Base-by-base conservation (phyloP, 208 protist species). In the Leishmania martiniquensis region DNA sequence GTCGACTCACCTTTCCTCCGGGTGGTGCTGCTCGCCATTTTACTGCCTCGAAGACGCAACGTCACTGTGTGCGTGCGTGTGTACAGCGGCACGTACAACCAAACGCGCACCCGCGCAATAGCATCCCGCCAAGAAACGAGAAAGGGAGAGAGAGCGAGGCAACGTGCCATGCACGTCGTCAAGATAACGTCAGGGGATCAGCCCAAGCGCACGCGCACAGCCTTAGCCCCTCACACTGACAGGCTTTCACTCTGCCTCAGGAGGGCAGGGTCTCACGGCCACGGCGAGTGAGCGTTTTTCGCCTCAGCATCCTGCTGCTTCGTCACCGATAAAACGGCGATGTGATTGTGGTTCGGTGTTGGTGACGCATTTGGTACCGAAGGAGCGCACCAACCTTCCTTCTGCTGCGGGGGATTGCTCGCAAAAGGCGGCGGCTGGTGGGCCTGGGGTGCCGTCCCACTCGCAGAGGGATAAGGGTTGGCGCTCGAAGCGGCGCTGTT, bases 261-360 rank as follows among this genome's bases (percentile, higher is more conserved):
- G 22, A 44, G 44, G 25, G 15, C 12, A 29, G 39, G 4, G 42
- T 51, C 12, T 63, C 70, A 62, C 70, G 29, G 32, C 52, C 29
- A 74, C 34, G 32, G 1, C 70, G 52, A n/a, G 20, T 54, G 32
- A 5, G 37, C 12, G 70, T 44, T 74, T 34, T 37, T 32, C 29
- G 52, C 9, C 7, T 32, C 37, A 37, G 13, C 49, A 22, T 42
- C 22, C 20, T 15, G 29, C 4, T 66, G 51, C 63, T 77, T 76
- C 5, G 72, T 73, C 12, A 82, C 72, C 1, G 71, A 76, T 39
- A 77, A 67, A 32, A 77, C 65, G 20, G 34, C 37, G 20, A 73
- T 82, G 62, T 72, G 62, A 45, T 67, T 77, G 49, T 45, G 49
- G 45, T 76, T 82, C 1, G 49, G 65, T 29, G 42, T 77, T 15